Base-by-base conservation (phyloP, 108 stramenopile species). In the Cyclotella baltica region DNA sequence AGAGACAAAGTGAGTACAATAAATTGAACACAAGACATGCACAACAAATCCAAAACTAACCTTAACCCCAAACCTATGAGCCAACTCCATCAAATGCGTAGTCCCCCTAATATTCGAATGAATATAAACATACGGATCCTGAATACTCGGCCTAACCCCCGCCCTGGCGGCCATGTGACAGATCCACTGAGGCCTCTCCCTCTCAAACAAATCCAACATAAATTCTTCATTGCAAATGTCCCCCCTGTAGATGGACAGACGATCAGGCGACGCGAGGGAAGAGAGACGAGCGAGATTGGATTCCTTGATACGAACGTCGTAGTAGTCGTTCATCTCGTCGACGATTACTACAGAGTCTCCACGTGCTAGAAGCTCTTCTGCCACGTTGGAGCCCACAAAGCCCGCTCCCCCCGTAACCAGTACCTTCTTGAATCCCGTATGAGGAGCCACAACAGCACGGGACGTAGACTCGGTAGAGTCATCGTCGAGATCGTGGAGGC, bases 251-350 rank as follows among this genome's bases (percentile, higher is more conserved):
- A 95, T 87, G n/a, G 81, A 28, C 4, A 93, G 68, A 19, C 86
- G 55, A 13, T 77, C 73, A 0, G 81, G 80, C 38, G 75, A 90
- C 15, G 31, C 30, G n/a, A 80, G 40, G 27, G 76, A 72, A 18
- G 57, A 62, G 27, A 98, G 82, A 43, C 86, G 85, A 15, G 67
- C 62, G 27, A 99, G 71, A 80, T 98, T 99, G 63, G 83, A 58
- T 35, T 93, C 87, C 92, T 99, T 99, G 80, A 96, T 85, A 53
- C 69, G 67, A 10, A 95, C 91, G 74, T 97, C 97, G 72, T 99
- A 99, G 83, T 99, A 99, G 67, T 98, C 97, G 77, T 99, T 99
- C 85, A 99, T 93, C 80, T 99, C 98, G 77, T 99, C 98, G 22
- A 99, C 92, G 53, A 98, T 88, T 20, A 98, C 92, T 47, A 99